Evolutionary conservation across 164 flowering plant species (phyloP), one percentile per base, ranked within the genome.

Genomic region (Vitis labrusca): DNA sequence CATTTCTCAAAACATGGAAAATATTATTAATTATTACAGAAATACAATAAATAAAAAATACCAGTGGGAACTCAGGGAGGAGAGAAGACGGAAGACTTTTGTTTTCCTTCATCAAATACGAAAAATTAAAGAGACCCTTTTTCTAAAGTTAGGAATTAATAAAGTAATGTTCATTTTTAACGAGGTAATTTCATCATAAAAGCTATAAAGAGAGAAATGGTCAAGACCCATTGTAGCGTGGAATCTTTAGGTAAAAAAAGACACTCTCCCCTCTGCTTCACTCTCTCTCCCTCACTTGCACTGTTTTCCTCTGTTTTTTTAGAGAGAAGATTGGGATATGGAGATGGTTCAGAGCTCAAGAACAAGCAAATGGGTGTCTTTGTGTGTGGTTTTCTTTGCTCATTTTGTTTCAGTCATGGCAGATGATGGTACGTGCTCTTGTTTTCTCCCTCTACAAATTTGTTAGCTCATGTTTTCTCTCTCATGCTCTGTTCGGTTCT

Each of bases 371-470:
- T 68, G 79, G 76, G 74, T 79, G 13, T 61, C 61, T 13, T 50
- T 77, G 8, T 52, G 59, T 13, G 44, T 73, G 55, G 72, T 77
- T 55, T 49, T 83, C 44, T 3, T 81, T 27, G 75, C 77, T 77
- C 71, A 17, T 68, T 67, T 61, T 19, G 48, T 77, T 17, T 17
- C 54, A 5, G 64, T 48, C 12, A 48, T 44, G 6, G 79, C 59
- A n/a, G 82, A 80, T 64, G 86, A 83, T 64, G 83, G 80, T 80
- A 80, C 13, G 74, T 50, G 16, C 52, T 59, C 58, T 59, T 12
- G 19, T 47, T 56, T 54, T 37, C 59, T 50, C 30, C 53, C 65
- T 64, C 64, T 56, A 4, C 65, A 8, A 6, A 4, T 15, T 50
- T 71, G 30, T 10, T 61, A 1, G 10, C 51, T 64, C 10, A 12